Percentiles rank a stretch among this genome's conserved stretches.
Conservation (phyloP, 163 green algal genomes). For the Scenedesmus sp. region DNA sequence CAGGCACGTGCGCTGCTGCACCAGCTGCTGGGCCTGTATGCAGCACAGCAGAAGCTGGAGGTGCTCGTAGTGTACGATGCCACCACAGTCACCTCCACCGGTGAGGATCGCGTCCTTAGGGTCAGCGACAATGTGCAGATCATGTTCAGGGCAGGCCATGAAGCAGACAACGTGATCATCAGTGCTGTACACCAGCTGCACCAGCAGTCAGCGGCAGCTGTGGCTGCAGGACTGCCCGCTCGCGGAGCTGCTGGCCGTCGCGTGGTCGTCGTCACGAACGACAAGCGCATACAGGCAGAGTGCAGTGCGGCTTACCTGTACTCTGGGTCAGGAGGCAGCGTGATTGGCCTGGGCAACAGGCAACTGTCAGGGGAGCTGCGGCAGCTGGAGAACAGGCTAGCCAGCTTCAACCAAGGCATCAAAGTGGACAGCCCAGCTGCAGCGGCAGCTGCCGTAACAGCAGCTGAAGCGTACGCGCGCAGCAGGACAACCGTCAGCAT, state of each 20-base stretch:
- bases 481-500: background rate
- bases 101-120: background rate
- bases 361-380: background rate
- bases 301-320: background rate
- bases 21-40: background rate
- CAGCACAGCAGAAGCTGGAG: background rate
- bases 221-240: background rate
- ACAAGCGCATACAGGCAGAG: background rate
- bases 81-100: background rate
- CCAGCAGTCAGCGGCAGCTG: background rate
- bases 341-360: background rate
- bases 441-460: background rate
- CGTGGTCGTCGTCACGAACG: background rate
- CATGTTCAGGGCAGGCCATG: slow-evolving; percentile 6
- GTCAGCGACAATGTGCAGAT: background rate
- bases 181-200: background rate
- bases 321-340: background rate
- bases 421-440: background rate
- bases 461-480: background rate
- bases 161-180: background rate
- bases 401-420: background rate
- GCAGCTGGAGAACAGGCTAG: background rate
- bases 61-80: background rate
- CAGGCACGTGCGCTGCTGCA: background rate
- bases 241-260: background rate